Conservation (phyloP, 305 asterid species). For the Euphrasia arctica region DNA sequence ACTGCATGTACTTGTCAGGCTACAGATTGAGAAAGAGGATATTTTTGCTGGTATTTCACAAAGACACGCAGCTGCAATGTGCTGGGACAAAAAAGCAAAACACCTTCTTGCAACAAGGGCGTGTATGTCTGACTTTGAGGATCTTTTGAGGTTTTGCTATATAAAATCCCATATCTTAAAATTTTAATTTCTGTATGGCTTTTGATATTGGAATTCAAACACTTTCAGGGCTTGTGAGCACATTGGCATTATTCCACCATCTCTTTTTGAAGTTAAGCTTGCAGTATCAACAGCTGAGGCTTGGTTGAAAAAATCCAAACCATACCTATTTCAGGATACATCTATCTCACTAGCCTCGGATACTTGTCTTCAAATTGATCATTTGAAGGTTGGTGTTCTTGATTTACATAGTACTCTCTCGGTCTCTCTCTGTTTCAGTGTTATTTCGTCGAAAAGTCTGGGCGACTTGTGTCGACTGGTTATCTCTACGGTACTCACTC, state of each 20-base stretch:
- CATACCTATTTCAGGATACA: constrained; percentile 48
- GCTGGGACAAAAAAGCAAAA: constrained; percentile 77
- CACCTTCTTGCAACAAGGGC: constrained; percentile 50
- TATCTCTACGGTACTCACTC: too few species aligned
- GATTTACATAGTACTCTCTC: too few species aligned
- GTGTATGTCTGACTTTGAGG: constrained; percentile 65
- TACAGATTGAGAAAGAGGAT: constrained; percentile 82
- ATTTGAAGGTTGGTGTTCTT: constrained; percentile 60
- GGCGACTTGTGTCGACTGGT: too few species aligned
- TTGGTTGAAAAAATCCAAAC: constrained; percentile 69
- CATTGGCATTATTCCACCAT: constrained; percentile 63
- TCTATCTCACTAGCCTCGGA: constrained; percentile 35
- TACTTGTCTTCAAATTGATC: constrained; percentile 49
- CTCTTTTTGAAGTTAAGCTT: constrained; percentile 61
- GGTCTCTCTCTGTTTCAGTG: too few species aligned
- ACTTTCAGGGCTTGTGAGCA: constrained; percentile 68
- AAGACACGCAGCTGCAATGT: constrained; percentile 43
- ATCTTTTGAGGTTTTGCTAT: constrained; percentile 60
- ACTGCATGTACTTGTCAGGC: constrained; percentile 51
- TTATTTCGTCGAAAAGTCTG: too few species aligned
- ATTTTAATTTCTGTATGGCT: constrained; percentile 26
- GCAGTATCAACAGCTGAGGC: constrained; percentile 67
- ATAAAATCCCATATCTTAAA: constrained; percentile 13
- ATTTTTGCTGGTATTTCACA: constrained; percentile 55
- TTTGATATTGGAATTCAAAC: constrained; percentile 26